Base-by-base conservation (phyloP, 73 alveolate species). In the Urostyla sp. region DNA sequence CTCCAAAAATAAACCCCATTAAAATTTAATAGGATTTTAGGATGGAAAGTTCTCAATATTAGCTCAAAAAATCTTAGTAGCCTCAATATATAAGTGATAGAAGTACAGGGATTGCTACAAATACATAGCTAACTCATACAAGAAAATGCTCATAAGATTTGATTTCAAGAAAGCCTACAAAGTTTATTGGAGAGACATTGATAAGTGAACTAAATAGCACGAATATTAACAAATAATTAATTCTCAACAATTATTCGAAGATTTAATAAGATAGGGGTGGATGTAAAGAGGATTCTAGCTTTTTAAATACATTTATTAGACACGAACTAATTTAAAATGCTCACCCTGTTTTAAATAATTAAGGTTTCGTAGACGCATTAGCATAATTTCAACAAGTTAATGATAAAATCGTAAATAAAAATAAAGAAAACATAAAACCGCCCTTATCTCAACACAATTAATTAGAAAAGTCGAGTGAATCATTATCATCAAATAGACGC, bases 201-300 rank as follows among this genome's bases (percentile, higher is more conserved):
- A 35, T 59, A 35, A 59, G 76, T 59, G 76, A 59, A 31, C 10
- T 59, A 34, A 59, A 59, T 11, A 11, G 30, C 8, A 59, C 37
- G 20, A 32, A 26, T 34, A 11, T 34, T n/a, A 59, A 28, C 2
- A 31, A 32, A 37, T 59, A 7, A 35, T 59, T 32, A 59, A 59
- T 36, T 36, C 37, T 15, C 2, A 21, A 34, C 23, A 59, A 3
- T 21, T 59, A 5, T 32, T 35, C 1, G 37, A 59, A 15, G 32
- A n/a, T 35, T 59, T 55, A 8, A 59, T 35, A 20, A 59, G 32
- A 10, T 4, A 18, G 3, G 76, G 76, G 16, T 23, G 30, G 37
- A 34, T 35, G 76, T 59, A 59, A 59, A 59, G 32, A 59, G 20
- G 76, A 59, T 59, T 59, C 76, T 10, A 59, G 76, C 30, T 59